Evolutionary conservation across 179 eudicot genomes (phyloP).

Genomic region (Pouteria campechiana): DNA sequence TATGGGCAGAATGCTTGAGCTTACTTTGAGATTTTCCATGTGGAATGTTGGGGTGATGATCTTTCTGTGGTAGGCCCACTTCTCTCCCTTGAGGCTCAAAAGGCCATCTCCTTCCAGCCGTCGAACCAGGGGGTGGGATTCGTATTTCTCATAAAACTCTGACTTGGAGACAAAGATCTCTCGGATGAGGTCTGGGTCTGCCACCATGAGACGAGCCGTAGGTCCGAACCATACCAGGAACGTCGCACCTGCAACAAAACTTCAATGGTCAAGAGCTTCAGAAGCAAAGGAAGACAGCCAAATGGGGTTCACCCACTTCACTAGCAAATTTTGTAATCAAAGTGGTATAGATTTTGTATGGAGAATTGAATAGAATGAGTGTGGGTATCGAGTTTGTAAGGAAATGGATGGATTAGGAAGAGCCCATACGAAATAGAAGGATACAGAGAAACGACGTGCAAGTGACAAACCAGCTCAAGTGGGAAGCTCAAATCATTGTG

Average conservation of each 20-base stretch:
- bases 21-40: constrained; percentile 77
- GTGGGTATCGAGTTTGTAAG: too few species aligned
- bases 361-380: too few species aligned
- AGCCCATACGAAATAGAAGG: background rate
- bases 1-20: background rate
- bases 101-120: constrained; percentile 81
- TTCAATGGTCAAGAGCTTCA: background rate
- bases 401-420: too few species aligned
- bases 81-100: constrained; percentile 70
- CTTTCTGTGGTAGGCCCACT: constrained; percentile 92
- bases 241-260: constrained; percentile 40
- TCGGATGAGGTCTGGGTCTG: constrained; percentile 66
- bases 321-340: too few species aligned
- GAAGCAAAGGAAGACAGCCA: too few species aligned
- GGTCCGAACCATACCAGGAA: constrained; percentile 92
- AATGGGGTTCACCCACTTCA: too few species aligned
- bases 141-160: constrained; percentile 66
- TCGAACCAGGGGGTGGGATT: constrained; percentile 51
- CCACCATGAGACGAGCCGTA: constrained; percentile 53
- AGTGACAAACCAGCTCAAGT: too few species aligned
- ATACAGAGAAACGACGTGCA: background rate
- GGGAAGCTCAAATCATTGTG: too few species aligned
- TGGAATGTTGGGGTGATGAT: constrained; percentile 77
- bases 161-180: constrained; percentile 57
- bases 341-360: too few species aligned